A percentile compares a stretch with the other conserved stretches of the same genome.
These are phyloP conservation scores for Thermothelomyces thermophilus DNA, from an alignment of 2,329 filamentous ascomycete genomes.

Conservation along the genomic window DNA sequence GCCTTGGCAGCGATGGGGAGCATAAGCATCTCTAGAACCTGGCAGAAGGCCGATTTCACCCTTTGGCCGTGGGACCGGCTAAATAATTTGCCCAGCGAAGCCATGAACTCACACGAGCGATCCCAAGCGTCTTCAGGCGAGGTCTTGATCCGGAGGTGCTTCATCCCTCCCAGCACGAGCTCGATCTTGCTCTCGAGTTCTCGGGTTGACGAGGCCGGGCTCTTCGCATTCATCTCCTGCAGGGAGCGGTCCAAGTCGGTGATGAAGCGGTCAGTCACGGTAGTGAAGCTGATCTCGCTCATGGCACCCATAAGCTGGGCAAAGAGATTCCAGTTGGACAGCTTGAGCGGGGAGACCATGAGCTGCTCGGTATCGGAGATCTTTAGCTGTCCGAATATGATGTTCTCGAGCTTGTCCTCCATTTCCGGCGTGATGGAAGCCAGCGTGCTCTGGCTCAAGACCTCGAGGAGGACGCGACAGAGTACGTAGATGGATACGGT, in stretches of 20 bases:
- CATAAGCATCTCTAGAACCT: conserved; percentile 79
- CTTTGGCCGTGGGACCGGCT: conserved; percentile 77
- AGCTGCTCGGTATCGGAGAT: conserved; percentile 79
- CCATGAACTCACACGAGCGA: conserved; percentile 83
- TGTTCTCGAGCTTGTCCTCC: conserved; percentile 87
- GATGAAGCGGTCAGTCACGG: conserved; percentile 76
- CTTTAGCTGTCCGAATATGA: conserved; percentile 94
- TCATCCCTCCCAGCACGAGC: conserved; percentile 84
- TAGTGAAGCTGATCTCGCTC: conserved; percentile 85
- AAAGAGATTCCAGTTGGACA: conserved; percentile 95
- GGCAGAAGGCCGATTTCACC: conserved; percentile 91
- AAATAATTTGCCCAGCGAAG: conserved; percentile 74
- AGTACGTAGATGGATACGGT: conserved; percentile 94
- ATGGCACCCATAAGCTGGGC: conserved; percentile 90
- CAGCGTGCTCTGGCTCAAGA: conserved; percentile 83
- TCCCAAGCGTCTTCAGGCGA: conserved; percentile 71
- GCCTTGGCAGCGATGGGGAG: conserved; percentile 81
- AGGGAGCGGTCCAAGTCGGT: conserved; percentile 72
- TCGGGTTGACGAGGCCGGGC: conserved; percentile 47
- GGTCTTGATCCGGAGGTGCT: conserved; percentile 72
- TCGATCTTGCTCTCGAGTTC: conserved; percentile 78
- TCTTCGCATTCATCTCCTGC: conserved; percentile 67
- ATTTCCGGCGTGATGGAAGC: conserved; percentile 80
- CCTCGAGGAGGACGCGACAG: conserved; percentile 87
- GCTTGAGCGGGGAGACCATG: conserved; percentile 68